phyloP scores from a whole-genome alignment of 2,329 filamentous ascomycete genomes.

The Exophiala aquamarina region DNA sequence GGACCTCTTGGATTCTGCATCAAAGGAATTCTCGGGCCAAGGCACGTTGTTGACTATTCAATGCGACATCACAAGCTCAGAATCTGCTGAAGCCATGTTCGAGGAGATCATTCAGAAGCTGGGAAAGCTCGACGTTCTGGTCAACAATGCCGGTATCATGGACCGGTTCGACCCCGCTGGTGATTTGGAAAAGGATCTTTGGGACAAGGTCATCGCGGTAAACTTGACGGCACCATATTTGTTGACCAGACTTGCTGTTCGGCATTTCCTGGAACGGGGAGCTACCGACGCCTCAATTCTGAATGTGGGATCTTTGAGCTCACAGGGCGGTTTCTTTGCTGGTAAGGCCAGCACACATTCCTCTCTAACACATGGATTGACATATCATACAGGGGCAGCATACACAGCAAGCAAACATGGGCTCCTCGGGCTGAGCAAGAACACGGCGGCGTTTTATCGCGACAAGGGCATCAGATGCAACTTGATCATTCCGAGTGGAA shows the following conservation, averaged over 20 bases:
- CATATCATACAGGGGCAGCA: slow-evolving; percentile 39
- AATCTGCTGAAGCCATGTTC: slow-evolving; percentile 30
- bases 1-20: not conserved
- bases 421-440: slow-evolving; percentile 55
- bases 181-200: not conserved
- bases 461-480: slow-evolving; percentile 55
- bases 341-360: no score
- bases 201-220: not conserved
- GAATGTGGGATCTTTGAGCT: not conserved
- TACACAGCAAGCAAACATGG: slow-evolving; percentile 58
- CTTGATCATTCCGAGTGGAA: slow-evolving; percentile 53
- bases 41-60: slow-evolving; percentile 29
- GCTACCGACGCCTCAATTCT: not conserved
- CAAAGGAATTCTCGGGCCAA: not conserved
- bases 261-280: not conserved
- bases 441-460: slow-evolving; percentile 58
- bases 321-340: not conserved
- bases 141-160: slow-evolving; percentile 34
- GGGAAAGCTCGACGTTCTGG: slow-evolving; percentile 32
- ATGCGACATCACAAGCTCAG: slow-evolving; percentile 33
- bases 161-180: not conserved
- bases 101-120: slow-evolving; percentile 27
- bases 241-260: not conserved
- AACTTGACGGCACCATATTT: slow-evolving; percentile 1
- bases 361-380: no score